These are phyloP conservation scores for Aspergillus sclerotialis DNA, from an alignment of 2,329 filamentous ascomycete genomes.

Conservation along the genomic window DNA sequence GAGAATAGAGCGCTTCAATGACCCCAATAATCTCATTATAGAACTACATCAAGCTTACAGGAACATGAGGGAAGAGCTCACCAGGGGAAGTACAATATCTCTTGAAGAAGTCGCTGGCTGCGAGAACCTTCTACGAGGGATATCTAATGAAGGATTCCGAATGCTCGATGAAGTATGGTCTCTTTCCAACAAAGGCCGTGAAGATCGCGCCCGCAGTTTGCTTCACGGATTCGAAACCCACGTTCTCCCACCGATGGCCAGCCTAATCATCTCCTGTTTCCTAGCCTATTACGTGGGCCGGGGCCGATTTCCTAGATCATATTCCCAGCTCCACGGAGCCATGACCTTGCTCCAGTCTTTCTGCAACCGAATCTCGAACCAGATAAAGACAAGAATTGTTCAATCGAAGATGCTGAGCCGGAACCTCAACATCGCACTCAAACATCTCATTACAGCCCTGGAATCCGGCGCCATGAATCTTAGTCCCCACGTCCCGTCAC, in stretches of 20 bases:
- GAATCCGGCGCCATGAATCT: not conserved
- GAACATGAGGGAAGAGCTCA: not conserved
- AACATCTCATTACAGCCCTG: constrained; percentile 8
- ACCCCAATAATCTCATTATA: constrained; percentile 3
- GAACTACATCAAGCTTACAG: constrained; percentile 4
- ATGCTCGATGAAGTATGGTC: constrained; percentile 10
- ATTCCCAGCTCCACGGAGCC: constrained; percentile 10
- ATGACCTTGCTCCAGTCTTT: constrained; percentile 11
- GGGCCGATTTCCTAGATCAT: constrained; percentile 8
- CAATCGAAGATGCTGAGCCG: constrained; percentile 2
- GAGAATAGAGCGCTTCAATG: constrained; percentile 1
- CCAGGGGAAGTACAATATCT: not conserved
- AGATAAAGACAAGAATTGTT: constrained; percentile 6
- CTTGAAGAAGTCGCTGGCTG: not conserved
- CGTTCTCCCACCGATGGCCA: constrained; percentile 12
- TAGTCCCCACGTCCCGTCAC: not conserved
- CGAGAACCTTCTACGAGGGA: not conserved
- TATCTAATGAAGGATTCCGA: constrained; percentile 5
- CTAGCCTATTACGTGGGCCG: constrained; percentile 11
- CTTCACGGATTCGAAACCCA: constrained; percentile 13
- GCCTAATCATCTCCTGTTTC: constrained; percentile 12
- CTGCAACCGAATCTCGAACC: constrained; percentile 9
- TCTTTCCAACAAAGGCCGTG: not conserved
- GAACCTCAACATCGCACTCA: constrained; percentile 6
- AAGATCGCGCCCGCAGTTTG: constrained; percentile 5